Percentiles rank a stretch among this genome's conserved stretches.
Evolutionary conservation across 2,329 filamentous ascomycete species (phyloP).

Genomic region (Pseudogymnoascus destructans): DNA sequence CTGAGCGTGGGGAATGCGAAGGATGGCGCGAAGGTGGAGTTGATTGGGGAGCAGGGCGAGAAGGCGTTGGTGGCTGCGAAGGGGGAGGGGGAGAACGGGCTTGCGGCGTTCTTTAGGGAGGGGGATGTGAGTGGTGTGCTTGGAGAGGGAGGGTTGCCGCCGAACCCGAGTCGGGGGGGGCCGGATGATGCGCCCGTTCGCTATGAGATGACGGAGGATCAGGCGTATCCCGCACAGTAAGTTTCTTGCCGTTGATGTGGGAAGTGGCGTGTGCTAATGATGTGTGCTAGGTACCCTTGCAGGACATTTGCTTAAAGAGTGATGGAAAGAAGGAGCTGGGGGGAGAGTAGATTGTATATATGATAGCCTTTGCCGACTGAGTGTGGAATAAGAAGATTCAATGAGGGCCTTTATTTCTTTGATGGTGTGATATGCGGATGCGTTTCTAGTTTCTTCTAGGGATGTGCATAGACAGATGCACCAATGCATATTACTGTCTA

Average conservation of each 20-base stretch:
- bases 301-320: slow-evolving; percentile 43
- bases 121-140: slow-evolving; percentile 47
- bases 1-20: slow-evolving; percentile 73
- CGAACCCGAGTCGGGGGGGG: slow-evolving; percentile 57
- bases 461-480: background rate
- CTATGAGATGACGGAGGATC: slow-evolving; percentile 52
- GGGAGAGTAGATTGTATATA: slow-evolving; percentile 11
- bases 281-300: slow-evolving; percentile 44
- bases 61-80: slow-evolving; percentile 63
- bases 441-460: background rate
- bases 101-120: slow-evolving; percentile 63
- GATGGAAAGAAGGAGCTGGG: slow-evolving; percentile 13
- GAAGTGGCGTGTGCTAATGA: slow-evolving; percentile 23
- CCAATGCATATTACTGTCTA: background rate
- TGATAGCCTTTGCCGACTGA: background rate
- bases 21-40: slow-evolving; percentile 60
- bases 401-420: background rate
- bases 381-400: background rate
- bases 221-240: slow-evolving; percentile 58
- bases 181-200: slow-evolving; percentile 46
- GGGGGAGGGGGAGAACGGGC: slow-evolving; percentile 59
- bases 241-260: slow-evolving; percentile 27
- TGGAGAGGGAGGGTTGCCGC: slow-evolving; percentile 68
- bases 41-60: slow-evolving; percentile 61
- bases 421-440: background rate